A percentile compares a stretch with the other conserved stretches of the same genome.
Conservation (phyloP, 768 basidiomycete genomes). For the Boletus rex-veris region DNA sequence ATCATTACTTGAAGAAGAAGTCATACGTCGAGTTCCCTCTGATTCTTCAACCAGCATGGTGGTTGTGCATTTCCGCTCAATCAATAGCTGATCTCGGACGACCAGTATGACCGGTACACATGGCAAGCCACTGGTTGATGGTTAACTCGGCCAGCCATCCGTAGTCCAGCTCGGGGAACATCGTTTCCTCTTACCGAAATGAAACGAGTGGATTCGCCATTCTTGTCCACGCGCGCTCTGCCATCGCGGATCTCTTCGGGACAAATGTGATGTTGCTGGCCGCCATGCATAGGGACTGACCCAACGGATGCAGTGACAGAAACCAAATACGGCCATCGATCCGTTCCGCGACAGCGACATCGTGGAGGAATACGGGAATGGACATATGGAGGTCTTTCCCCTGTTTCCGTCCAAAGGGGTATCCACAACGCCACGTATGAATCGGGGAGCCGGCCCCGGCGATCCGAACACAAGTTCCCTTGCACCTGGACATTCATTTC, state of each 20-base stretch:
- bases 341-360: neutral
- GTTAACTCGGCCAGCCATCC: neutral
- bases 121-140: neutral
- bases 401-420: neutral
- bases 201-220: slow-evolving; percentile 11
- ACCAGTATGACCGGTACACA: slow-evolving; percentile 6
- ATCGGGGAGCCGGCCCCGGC: neutral
- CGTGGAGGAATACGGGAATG: slow-evolving; percentile 4
- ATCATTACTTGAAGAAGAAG: neutral
- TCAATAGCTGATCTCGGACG: slow-evolving; percentile 1
- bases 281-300: neutral
- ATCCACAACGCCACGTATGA: neutral
- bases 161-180: neutral
- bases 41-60: neutral
- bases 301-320: too few species aligned
- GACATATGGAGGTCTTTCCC: neutral
- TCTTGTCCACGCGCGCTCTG: neutral
- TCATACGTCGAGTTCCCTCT: neutral
- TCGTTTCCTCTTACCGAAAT: neutral
- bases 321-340: neutral
- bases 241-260: slow-evolving; percentile 6
- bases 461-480: neutral
- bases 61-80: slow-evolving; percentile 4
- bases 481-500: neutral
- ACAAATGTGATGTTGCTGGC: neutral